These are phyloP conservation scores for Aspergillus viridinutans DNA, from an alignment of 2,329 filamentous ascomycete genomes.

Conservation along the genomic window DNA sequence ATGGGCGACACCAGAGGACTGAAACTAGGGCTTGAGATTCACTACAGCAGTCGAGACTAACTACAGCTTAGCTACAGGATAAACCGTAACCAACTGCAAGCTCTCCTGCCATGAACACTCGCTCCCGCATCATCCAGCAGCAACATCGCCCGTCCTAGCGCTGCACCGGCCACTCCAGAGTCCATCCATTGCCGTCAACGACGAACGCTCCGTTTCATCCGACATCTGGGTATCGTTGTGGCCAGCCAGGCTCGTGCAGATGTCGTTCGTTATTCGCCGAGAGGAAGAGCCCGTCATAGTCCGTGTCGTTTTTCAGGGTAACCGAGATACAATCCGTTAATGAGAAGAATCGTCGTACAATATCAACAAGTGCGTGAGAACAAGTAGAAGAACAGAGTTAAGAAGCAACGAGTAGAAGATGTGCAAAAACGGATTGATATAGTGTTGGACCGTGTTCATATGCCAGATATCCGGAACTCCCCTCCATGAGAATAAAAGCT, in stretches of 20 bases:
- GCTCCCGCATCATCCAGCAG: neutral
- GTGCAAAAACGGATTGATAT: slow-evolving; percentile 24
- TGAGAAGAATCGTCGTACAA: neutral
- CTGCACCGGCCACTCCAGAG: neutral
- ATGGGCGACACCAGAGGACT: neutral
- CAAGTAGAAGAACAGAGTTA: slow-evolving; percentile 36
- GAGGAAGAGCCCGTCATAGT: neutral
- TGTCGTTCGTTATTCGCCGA: neutral
- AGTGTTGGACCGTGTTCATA: slow-evolving; percentile 46
- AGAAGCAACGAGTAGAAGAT: slow-evolving; percentile 39
- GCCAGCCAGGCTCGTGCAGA: neutral
- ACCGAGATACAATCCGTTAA: neutral
- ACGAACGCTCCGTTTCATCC: neutral
- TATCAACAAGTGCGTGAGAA: slow-evolving; percentile 25
- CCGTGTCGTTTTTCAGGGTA: neutral
- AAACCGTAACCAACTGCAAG: neutral
- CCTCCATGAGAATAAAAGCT: slow-evolving; percentile 54
- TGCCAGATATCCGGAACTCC: slow-evolving; percentile 86
- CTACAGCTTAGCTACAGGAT: neutral
- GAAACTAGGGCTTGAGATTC: neutral
- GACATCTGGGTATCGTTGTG: neutral
- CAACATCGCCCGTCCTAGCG: neutral
- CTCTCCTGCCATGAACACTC: neutral
- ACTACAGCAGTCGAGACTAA: neutral
- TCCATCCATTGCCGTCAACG: neutral